Percentiles rank a stretch among this genome's conserved stretches.
These are phyloP conservation scores for Coniella lustricola DNA, from an alignment of 2,329 filamentous ascomycete species.

Conservation along the genomic window DNA sequence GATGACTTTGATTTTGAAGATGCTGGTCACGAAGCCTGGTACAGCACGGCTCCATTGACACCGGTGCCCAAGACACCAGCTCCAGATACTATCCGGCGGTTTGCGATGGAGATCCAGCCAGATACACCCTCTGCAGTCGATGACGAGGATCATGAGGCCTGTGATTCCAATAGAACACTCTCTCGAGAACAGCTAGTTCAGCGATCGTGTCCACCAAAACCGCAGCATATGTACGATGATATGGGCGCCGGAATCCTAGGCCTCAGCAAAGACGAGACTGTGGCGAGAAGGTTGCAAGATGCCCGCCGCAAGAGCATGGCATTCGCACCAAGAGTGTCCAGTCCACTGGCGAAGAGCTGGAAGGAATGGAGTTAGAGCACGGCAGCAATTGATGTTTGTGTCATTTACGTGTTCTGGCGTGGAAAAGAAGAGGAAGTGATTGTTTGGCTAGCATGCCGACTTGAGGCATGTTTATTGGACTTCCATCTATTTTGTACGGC, in stretches of 20 bases:
- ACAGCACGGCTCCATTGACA: constrained; percentile 35
- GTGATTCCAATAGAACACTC: constrained; percentile 18
- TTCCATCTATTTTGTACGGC: no score
- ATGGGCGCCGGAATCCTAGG: constrained; percentile 39
- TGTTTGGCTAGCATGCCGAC: background rate
- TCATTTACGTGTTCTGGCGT: background rate
- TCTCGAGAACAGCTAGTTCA: constrained; percentile 36
- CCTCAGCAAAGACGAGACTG: constrained; percentile 46
- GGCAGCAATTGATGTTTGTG: background rate
- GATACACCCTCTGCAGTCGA: constrained; percentile 34
- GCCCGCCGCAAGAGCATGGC: constrained; percentile 71
- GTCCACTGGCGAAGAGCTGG: constrained; percentile 50
- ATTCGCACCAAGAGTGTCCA: constrained; percentile 68
- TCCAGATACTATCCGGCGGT: constrained; percentile 46
- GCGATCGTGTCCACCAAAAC: constrained; percentile 50
- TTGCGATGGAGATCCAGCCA: constrained; percentile 41
- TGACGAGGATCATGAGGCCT: constrained; percentile 23
- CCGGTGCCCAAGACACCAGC: constrained; percentile 53
- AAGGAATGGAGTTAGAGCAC: constrained; percentile 37
- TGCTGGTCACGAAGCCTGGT: constrained; percentile 32
- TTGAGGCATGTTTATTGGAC: no score
- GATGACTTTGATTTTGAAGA: constrained; percentile 32
- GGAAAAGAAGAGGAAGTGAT: background rate
- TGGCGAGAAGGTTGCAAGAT: constrained; percentile 59
- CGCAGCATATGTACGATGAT: constrained; percentile 27